Base-by-base conservation (phyloP, 1,284 basidiomycete genomes). In the Kwoniella shivajii region DNA sequence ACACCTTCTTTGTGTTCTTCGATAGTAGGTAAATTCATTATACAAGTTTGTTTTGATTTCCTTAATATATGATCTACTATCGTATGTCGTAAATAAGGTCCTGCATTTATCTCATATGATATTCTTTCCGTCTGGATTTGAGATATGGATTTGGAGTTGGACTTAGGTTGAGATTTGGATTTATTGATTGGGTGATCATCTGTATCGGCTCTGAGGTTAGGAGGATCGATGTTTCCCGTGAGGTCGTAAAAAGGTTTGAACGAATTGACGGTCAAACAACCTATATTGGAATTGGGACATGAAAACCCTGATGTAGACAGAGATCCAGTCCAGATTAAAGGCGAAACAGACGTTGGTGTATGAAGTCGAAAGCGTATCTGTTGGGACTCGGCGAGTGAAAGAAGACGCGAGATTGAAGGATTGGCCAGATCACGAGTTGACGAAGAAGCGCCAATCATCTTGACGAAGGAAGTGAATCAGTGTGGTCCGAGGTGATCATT, bases 21-120 rank as follows among this genome's bases (percentile, higher is more conserved):
- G 5, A 60, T 22, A 29, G 53, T 50, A 31, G 51, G 52, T 30
- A 56, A 34, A 16, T 56, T 16, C 27, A 50, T 50, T 31, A 61
- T 26, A 39, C 59, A 54, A 18, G 56, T 63, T 44, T 65, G 64
- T 16, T 60, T 54, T 24, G 47, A 30, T 47, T 63, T 63, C 1
- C 55, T 46, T 10, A 57, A 59, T 20, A 68, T 64, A 50, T 72
- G 71, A 57, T 72, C 68, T 16, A 70, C 52, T 22, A 69, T 57
- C 1, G 61, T 62, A 31, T 71, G 67, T 20, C 65, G 59, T 2
- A 63, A 30, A 42, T 65, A 61, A 11, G 47, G 41, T 11, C 55
- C 57, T 26, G 46, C 18, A 11, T 16, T 29, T 11, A 46, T 22
- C 16, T 27, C 18, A 10, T 50, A 14, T 37, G 33, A n/a, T n/a